Evolutionary conservation across 208 protist genomes (phyloP).

Genomic region (Trypanosoma rangeli): DNA sequence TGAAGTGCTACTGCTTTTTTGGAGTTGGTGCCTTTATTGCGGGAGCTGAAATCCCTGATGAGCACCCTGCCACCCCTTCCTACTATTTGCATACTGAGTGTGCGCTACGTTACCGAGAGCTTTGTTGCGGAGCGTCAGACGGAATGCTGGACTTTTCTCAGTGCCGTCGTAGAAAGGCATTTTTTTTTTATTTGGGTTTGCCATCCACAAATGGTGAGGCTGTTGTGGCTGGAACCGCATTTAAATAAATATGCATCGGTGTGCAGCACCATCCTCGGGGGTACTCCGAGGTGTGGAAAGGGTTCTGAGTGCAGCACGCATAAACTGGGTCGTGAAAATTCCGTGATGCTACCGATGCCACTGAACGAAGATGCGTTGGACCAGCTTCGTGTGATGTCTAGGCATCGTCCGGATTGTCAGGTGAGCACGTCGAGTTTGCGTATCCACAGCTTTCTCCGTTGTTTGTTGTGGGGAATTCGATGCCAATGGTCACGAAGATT

Average conservation of each 20-base stretch:
- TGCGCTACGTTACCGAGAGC: conserved; percentile 48
- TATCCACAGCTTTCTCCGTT: conserved; percentile 47
- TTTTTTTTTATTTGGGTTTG: conserved; percentile 52
- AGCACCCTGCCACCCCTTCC: conserved; percentile 32
- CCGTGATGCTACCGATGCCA: conserved; percentile 1
- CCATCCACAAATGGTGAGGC: conserved; percentile 41
- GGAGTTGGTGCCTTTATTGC: conserved; percentile 13
- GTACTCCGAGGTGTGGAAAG: background rate
- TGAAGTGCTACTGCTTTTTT: conserved; percentile 16
- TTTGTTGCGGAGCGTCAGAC: conserved; percentile 52
- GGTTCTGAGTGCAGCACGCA: background rate
- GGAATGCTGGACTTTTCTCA: conserved; percentile 43
- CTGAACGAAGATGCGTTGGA: conserved; percentile 34
- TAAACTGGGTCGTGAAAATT: background rate
- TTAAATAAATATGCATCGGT: background rate
- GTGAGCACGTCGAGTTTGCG: conserved; percentile 34
- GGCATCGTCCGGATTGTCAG: conserved; percentile 12
- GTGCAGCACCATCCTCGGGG: background rate
- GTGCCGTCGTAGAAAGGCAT: conserved; percentile 35
- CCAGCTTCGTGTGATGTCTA: conserved; percentile 16
- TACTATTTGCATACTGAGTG: conserved; percentile 37
- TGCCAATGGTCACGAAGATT: conserved; percentile 35
- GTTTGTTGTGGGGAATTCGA: conserved; percentile 49
- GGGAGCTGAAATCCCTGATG: conserved; percentile 23
- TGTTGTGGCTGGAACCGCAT: conserved; percentile 36